These are phyloP conservation scores for Arachnomyces sp. DNA, from an alignment of 2,329 filamentous ascomycete species.

Conservation along the genomic window DNA sequence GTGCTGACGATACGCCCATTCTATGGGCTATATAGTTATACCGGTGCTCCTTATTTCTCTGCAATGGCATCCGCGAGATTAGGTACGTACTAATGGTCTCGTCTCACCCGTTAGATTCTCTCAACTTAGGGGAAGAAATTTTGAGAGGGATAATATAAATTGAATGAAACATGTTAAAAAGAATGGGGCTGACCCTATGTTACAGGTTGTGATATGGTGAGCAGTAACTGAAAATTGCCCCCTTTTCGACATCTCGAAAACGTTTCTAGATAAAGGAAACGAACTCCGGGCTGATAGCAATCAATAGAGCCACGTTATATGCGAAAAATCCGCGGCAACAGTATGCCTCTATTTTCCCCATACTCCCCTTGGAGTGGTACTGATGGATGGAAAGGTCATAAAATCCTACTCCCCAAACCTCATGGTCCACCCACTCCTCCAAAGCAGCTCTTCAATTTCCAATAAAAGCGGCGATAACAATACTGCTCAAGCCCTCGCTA, in stretches of 20 bases:
- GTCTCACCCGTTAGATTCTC: not conserved
- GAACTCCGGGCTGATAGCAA: too few species aligned
- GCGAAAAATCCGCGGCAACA: slow-evolving; percentile 74
- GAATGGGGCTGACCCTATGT: not conserved
- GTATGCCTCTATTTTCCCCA: slow-evolving; percentile 18
- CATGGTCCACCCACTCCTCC: slow-evolving; percentile 97
- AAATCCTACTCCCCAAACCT: slow-evolving; percentile 97
- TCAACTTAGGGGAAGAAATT: slow-evolving; percentile 1
- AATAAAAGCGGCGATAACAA: slow-evolving; percentile 25
- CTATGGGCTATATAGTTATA: slow-evolving; percentile 52
- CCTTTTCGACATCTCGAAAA: too few species aligned
- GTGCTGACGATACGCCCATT: not conserved
- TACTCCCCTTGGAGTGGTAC: not conserved
- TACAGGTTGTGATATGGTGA: slow-evolving; percentile 68
- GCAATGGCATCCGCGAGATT: slow-evolving; percentile 90
- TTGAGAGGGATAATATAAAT: not conserved
- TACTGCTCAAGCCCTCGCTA: slow-evolving; percentile 58
- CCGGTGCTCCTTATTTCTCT: slow-evolving; percentile 94
- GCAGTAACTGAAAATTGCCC: slow-evolving; percentile 10
- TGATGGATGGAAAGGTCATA: slow-evolving; percentile 56
- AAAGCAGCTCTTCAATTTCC: slow-evolving; percentile 54
- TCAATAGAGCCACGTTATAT: slow-evolving; percentile 71
- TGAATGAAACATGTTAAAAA: not conserved
- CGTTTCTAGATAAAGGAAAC: too few species aligned
- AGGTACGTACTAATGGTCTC: slow-evolving; percentile 40